phyloP scores from a whole-genome alignment of 202 grass and related monocot species.

The Tripidium arundinaceum region DNA sequence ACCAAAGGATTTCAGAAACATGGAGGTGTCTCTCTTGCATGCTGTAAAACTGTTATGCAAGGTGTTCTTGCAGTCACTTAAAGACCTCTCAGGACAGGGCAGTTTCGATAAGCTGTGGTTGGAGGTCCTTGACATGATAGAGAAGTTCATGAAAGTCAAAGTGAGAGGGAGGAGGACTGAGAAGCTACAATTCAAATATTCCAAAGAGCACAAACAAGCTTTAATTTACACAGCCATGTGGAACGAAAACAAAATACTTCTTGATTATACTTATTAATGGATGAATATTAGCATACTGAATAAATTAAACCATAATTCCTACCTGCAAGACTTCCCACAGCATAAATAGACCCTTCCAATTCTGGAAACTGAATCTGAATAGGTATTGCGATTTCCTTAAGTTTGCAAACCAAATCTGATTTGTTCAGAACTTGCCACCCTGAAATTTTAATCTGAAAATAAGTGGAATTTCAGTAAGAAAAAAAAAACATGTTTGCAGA shows the following conservation, averaged over 20 bases:
- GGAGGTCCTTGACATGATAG: no score
- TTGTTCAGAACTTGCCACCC: not conserved
- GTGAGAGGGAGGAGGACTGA: no score
- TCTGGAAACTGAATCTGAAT: not conserved
- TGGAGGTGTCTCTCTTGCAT: no score
- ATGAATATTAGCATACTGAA: not conserved
- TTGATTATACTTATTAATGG: not conserved
- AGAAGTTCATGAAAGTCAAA: no score
- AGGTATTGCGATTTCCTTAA: not conserved
- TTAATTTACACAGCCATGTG: not conserved
- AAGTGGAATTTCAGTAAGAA: not conserved
- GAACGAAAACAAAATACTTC: not conserved
- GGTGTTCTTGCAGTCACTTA: no score
- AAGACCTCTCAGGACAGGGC: no score
- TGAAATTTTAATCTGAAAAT: not conserved
- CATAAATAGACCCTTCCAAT: not conserved
- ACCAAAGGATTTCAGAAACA: no score
- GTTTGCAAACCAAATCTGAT: not conserved
- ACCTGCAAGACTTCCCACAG: not conserved
- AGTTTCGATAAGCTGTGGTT: no score
- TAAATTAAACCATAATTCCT: not conserved
- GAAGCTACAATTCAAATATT: no score
- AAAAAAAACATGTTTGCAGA: not conserved
- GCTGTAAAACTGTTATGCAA: no score
- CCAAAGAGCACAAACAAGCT: not conserved